These are phyloP conservation scores for Eucalyptus brandiana DNA, from an alignment of 345 rosid species.

Conservation along the genomic window DNA sequence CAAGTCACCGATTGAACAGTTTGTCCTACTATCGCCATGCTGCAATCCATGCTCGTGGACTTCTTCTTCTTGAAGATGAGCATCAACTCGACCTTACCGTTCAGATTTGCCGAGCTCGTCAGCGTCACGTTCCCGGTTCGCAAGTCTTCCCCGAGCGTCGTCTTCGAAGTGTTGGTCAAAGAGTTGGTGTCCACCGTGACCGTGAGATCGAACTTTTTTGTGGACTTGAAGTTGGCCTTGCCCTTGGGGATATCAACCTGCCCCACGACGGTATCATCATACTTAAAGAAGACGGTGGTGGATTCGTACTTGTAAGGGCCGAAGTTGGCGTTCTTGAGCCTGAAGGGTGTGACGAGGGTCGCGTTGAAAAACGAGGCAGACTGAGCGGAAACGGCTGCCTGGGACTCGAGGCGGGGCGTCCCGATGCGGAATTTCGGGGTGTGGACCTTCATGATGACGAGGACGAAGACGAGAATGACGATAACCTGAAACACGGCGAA, in stretches of 20 bases:
- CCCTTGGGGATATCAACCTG: neutral
- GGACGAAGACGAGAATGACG: conserved; percentile 2
- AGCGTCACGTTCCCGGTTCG: neutral
- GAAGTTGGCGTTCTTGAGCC: conserved; percentile 3
- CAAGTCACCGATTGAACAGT: neutral
- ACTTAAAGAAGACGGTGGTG: neutral
- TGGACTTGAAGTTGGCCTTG: conserved; percentile 7
- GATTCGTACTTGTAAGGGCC: conserved; percentile 7
- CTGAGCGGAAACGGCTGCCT: too few relatives aligned
- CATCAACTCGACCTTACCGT: conserved; percentile 1
- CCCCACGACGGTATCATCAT: neutral
- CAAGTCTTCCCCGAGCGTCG: neutral
- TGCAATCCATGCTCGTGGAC: conserved; percentile 2
- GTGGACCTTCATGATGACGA: neutral
- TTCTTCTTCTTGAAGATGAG: conserved; percentile 10
- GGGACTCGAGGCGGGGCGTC: neutral
- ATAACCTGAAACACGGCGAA: conserved; percentile 3
- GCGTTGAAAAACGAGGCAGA: neutral
- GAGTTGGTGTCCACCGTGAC: neutral
- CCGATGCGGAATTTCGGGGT: neutral
- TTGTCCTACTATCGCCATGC: neutral
- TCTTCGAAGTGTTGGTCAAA: neutral
- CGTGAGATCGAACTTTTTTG: neutral
- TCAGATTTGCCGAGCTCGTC: neutral
- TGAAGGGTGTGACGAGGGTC: neutral